These are phyloP conservation scores for Pezicula carpinea DNA, from an alignment of 2,329 filamentous ascomycete genomes.

Conservation along the genomic window DNA sequence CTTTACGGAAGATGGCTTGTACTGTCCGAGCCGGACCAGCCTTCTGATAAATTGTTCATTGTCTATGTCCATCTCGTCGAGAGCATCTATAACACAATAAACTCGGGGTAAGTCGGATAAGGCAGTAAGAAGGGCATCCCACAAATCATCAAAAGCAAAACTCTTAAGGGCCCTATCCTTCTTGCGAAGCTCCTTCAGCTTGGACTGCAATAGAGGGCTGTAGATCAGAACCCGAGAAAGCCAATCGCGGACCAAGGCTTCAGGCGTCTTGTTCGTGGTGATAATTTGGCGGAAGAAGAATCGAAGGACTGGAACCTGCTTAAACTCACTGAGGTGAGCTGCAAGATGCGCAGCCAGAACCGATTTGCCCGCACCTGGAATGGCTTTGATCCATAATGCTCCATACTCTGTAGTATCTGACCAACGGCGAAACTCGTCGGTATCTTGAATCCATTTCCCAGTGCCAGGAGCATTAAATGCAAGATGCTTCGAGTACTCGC, in stretches of 20 bases:
- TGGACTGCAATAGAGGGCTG: slow-evolving; percentile 22
- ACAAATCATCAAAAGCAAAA: slow-evolving; percentile 23
- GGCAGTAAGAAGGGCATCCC: slow-evolving; percentile 24
- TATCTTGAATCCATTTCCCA: slow-evolving; percentile 3
- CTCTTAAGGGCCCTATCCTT: slow-evolving; percentile 9
- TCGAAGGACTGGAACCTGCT: slow-evolving; percentile 27
- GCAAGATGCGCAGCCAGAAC: slow-evolving; percentile 27
- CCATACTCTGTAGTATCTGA: slow-evolving; percentile 23
- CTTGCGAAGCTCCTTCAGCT: slow-evolving; percentile 10
- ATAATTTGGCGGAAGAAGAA: slow-evolving; percentile 37
- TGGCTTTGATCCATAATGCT: slow-evolving; percentile 42
- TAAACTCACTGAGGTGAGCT: slow-evolving; percentile 8
- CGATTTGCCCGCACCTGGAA: slow-evolving; percentile 41
- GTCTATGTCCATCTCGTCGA: slow-evolving; percentile 43
- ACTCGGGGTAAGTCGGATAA: slow-evolving; percentile 18
- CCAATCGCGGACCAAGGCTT: slow-evolving; percentile 28
- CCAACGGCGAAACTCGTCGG: slow-evolving; percentile 2
- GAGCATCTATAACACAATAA: slow-evolving; percentile 44
- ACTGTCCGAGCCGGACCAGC: slow-evolving; percentile 29
- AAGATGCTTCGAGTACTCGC: slow-evolving; percentile 1
- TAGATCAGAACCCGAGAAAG: slow-evolving; percentile 26
- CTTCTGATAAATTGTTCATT: slow-evolving; percentile 31
- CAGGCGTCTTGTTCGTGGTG: slow-evolving; percentile 25
- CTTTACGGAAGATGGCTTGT: slow-evolving; percentile 32
- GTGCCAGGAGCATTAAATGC: slow-evolving; percentile 1